Base-by-base conservation (phyloP, 1,139 yeast genomes). In the Pneumocystis oryctolagi region DNA sequence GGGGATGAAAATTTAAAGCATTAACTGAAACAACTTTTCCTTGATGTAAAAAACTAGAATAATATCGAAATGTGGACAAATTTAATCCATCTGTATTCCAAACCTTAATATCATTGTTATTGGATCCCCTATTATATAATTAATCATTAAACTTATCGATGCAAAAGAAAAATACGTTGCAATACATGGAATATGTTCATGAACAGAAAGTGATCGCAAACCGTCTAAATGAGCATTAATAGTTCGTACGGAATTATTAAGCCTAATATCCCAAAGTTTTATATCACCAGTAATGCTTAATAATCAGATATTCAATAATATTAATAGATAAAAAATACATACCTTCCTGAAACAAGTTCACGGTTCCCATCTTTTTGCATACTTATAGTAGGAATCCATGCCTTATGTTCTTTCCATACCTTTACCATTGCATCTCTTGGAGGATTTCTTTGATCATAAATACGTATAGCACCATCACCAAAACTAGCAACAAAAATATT, bases 341-440 rank as follows among this genome's bases (percentile, higher is more conserved):
- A 65, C 66, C 66, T 65, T 32, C 77, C 97, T 69, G 92, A 84
- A 2, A 86, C 87, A 61, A 94, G 78, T 73, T 94, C 99, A 64
- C 99, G 79, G 68, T 83, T 84, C 0, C 98, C 98, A 42, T 98
- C 98, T 70, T 98, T 79, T 76, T 92, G 99, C 95, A 92, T 87
- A 69, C 89, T 95, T 1, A 90, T 84, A 68, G 87, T 89, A 63
- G 85, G 78, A 61, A 94, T 83, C 69, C 90, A 82, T 2, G 87
- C 80, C 57, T 77, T 73, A 60, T 82, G 82, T 40, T 75, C 73
- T 69, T 81, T 80, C 96, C 97, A 92, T 3, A 84, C 78, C 69
- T 83, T 82, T 14, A 89, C 89, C 87, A 90, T 84, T 0, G 95
- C 85, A 67, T 88, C 95, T 64, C 95, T 78, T 0, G 94, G 81